Evolutionary conservation across 441 rosid genomes (phyloP), one percentile per base, ranked within the genome.

Genomic region (Kokia cookei): DNA sequence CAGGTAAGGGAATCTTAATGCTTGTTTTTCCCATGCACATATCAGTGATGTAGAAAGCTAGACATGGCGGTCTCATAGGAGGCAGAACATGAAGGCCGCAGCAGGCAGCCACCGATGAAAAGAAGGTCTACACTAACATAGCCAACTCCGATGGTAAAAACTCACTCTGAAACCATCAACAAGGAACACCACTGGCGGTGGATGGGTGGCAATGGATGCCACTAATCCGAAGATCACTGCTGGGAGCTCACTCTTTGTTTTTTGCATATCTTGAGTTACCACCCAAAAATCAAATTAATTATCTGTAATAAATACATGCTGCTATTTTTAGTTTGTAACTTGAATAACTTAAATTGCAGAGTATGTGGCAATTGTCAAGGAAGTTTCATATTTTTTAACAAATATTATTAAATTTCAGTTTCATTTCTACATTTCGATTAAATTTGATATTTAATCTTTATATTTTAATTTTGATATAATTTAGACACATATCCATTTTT

Each of bases 191-290:
- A 80, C 75, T 0, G 73, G 73, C 0, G 86, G 87, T 0, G 87
- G 82, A 22, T 86, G 86, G 87, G 84, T 86, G 64, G 86, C 82
- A 11, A 78, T 85, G 78, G 79, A 79, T 47, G 78, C 82, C 17
- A 11, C 10, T 6, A 71, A 24, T 62, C 79, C 81, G 2, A 11
- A 8, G 8, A 73, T 62, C 48, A 79, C 77, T 0, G 5, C 65
- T 1, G 81, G 83, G 58, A 76, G 73, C 42, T 72, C 76, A 0
- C 73, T 82, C 42, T 72, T 75, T n/a, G 85, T 84, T 0, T 78
- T 83, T 42, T 78, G 85, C 17, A 45, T 79, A 3, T 51, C 9
- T 9, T 61, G 53, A 60, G 15, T 45, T 4, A 3, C 15, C 4
- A 45, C 14, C 50, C 3, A 45, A 45, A 45, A 1, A 45, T 45